Conservation (phyloP, 306 rosid species). For the Abrus pulchellus region DNA sequence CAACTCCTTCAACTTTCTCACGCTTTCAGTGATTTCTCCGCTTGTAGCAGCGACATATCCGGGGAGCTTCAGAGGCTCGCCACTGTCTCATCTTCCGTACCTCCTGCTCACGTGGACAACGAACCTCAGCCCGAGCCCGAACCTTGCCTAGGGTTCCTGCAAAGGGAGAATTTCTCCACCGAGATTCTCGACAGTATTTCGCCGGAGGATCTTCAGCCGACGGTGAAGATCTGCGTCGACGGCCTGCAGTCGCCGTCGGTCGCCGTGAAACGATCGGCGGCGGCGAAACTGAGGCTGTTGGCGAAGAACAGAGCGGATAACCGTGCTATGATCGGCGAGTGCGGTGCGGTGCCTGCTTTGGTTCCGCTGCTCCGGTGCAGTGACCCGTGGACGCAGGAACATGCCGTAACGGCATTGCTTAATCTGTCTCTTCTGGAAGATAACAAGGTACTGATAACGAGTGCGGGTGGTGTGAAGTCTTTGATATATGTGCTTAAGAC, state of each 20-base stretch:
- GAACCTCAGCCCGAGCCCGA: constrained; percentile 54
- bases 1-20: constrained; percentile 76
- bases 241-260: constrained; percentile 68
- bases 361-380: constrained; percentile 82
- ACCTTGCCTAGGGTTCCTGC: constrained; percentile 79
- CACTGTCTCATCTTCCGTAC: constrained; percentile 55
- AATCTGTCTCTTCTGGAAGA: constrained; percentile 80
- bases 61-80: constrained; percentile 88
- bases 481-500: constrained; percentile 80
- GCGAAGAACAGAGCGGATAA: constrained; percentile 88
- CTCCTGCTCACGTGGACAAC: neutral
- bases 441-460: constrained; percentile 69
- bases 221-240: constrained; percentile 85
- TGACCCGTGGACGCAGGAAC: constrained; percentile 91
- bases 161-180: constrained; percentile 74
- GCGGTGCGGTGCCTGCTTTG: constrained; percentile 79
- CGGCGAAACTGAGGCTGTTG: constrained; percentile 80
- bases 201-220: constrained; percentile 93
- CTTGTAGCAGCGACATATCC: constrained; percentile 85
- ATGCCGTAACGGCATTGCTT: constrained; percentile 82
- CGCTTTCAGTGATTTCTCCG: constrained; percentile 79
- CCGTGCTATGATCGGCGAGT: constrained; percentile 78
- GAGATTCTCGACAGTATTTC: constrained; percentile 89
- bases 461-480: constrained; percentile 76
- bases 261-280: constrained; percentile 81